Evolutionary conservation across 805 yeast species (phyloP).

Genomic region (Metschnikowia borealis): DNA sequence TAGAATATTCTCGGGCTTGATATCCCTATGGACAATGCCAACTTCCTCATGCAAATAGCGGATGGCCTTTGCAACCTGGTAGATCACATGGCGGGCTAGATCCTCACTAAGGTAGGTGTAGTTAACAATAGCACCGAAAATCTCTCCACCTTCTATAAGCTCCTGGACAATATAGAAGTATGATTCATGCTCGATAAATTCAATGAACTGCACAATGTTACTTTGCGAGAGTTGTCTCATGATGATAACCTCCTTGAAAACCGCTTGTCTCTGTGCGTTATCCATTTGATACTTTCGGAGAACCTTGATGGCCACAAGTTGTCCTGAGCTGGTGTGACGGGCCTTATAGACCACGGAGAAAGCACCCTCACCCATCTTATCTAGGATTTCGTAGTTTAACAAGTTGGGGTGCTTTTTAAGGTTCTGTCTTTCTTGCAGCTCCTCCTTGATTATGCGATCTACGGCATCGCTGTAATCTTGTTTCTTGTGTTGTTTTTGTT

Average conservation of each 20-base stretch:
- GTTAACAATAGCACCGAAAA: conserved; percentile 74
- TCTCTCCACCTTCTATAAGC: conserved; percentile 72
- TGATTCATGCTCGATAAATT: conserved; percentile 47
- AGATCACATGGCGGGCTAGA: conserved; percentile 65
- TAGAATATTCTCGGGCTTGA: conserved; percentile 74
- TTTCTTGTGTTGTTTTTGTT: neutral
- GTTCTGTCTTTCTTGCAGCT: conserved; percentile 4
- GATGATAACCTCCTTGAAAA: conserved; percentile 67
- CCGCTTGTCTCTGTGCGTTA: conserved; percentile 49
- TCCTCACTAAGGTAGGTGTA: conserved; percentile 74
- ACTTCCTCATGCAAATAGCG: conserved; percentile 59
- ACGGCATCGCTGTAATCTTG: conserved; percentile 13
- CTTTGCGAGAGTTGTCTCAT: conserved; percentile 62
- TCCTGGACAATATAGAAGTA: conserved; percentile 66
- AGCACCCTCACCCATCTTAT: conserved; percentile 76
- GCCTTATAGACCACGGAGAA: conserved; percentile 84
- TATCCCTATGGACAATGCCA: conserved; percentile 73
- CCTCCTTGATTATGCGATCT: conserved; percentile 12
- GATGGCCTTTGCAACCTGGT: conserved; percentile 67
- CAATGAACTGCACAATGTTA: conserved; percentile 55
- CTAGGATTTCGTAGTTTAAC: conserved; percentile 26
- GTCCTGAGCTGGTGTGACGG: conserved; percentile 40
- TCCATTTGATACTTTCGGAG: conserved; percentile 59
- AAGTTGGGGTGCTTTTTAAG: conserved; percentile 12
- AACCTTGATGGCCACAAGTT: conserved; percentile 66